Conservation (phyloP, 2,329 filamentous ascomycete species). For the Annulohypoxylon truncatum region DNA sequence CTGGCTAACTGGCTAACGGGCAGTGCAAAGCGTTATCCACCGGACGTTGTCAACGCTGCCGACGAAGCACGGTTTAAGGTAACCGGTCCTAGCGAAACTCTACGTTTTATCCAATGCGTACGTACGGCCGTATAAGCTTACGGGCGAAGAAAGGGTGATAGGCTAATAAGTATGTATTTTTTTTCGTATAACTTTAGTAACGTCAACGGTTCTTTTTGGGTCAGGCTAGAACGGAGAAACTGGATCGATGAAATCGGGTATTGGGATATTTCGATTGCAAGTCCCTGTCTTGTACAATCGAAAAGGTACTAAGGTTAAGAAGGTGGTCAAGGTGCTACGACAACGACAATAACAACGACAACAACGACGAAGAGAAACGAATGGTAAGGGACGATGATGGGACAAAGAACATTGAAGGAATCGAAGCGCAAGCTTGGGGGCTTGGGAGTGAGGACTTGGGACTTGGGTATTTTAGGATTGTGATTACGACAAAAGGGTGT, state of each 20-base stretch:
- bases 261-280: conserved; percentile 26
- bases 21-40: conserved; percentile 19
- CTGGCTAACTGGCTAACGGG: neutral
- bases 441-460: neutral
- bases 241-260: conserved; percentile 10
- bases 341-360: neutral
- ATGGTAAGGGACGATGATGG: conserved; percentile 20
- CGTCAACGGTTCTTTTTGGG: neutral
- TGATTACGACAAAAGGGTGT: conserved; percentile 29
- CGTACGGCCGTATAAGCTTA: neutral
- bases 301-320: conserved; percentile 11
- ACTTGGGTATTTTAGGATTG: conserved; percentile 2
- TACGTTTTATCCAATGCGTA: conserved; percentile 25
- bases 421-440: conserved; percentile 19
- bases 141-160: conserved; percentile 4
- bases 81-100: conserved; percentile 32
- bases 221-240: conserved; percentile 15
- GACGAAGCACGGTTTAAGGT: conserved; percentile 4
- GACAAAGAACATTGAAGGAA: conserved; percentile 23
- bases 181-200: conserved; percentile 18
- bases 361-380: conserved; percentile 28
- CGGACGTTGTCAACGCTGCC: conserved; percentile 1
- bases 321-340: neutral
- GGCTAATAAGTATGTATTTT: neutral
- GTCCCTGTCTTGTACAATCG: conserved; percentile 31